phyloP scores from a whole-genome alignment of 345 rosid species.

The Pugionium cornutum region DNA sequence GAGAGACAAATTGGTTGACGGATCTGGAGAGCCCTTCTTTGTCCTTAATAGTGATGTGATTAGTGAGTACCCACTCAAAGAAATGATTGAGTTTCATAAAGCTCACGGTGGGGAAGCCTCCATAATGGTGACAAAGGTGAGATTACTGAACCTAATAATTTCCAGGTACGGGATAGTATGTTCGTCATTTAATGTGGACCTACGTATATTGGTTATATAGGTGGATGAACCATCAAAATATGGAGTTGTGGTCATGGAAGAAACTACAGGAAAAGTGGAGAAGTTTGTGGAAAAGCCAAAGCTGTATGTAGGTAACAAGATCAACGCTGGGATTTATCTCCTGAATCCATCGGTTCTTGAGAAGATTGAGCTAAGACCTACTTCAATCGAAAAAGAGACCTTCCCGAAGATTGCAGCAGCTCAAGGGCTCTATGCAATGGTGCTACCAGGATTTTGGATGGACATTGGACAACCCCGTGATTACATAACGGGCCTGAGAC shows the following conservation, averaged over 20 bases:
- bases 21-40: slow-evolving; percentile 75
- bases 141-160: neutral
- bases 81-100: slow-evolving; percentile 77
- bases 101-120: slow-evolving; percentile 93
- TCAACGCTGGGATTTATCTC: slow-evolving; percentile 85
- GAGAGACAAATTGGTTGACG: slow-evolving; percentile 68
- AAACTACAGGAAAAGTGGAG: slow-evolving; percentile 69
- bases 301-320: slow-evolving; percentile 83
- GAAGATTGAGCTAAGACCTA: slow-evolving; percentile 74
- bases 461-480: slow-evolving; percentile 94
- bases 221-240: slow-evolving; percentile 96
- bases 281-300: slow-evolving; percentile 88
- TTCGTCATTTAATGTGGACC: neutral
- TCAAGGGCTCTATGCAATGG: slow-evolving; percentile 75
- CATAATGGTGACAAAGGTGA: slow-evolving; percentile 77
- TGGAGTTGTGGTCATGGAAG: slow-evolving; percentile 92
- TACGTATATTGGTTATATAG: slow-evolving; percentile 38
- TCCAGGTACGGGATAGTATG: neutral
- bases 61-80: slow-evolving; percentile 76
- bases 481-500: slow-evolving; percentile 77
- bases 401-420: slow-evolving; percentile 72
- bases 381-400: slow-evolving; percentile 89
- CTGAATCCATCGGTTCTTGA: slow-evolving; percentile 80
- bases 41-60: slow-evolving; percentile 94
- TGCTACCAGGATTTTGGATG: slow-evolving; percentile 97